Evolutionary conservation across 768 basidiomycete species (phyloP), one percentile per base, ranked within the genome.

Genomic region (Amanita subjunquillea): DNA sequence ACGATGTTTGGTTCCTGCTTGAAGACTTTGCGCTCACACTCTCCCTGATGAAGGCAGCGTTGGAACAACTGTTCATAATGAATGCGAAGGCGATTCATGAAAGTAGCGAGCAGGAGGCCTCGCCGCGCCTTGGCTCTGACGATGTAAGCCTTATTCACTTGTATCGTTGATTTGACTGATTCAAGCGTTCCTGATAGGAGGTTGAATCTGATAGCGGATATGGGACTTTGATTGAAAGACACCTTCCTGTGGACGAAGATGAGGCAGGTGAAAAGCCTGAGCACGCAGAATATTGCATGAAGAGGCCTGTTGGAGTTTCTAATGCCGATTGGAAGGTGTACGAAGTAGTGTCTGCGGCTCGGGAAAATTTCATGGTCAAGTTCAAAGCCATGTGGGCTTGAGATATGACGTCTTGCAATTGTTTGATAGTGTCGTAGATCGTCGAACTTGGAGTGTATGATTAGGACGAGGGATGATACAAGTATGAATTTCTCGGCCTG

Each of bases 381-480:
- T 85, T 76, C 66, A 74, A 64, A 56, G 76, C 72, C 6, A 85
- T 82, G 68, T 83, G 82, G 83, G 82, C 83, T 13, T 69, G 56
- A 53, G 25, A 27, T 9, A 4, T 0, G 1, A 12, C 6, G 5
- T 42, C 8, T 22, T 41, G 41, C 4, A 10, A 40, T 40, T 40
- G 39, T 40, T 17, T 40, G 39, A 40, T 20, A 17, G 7, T n/a
- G 9, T 1, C 7, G 29, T 8, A 30, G 29, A 30, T 8, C 29
- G 9, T 30, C 29, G 29, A 30, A 30, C 9, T 38, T 38, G 37
- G 6, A 15, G 37, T 15, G 25, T 25, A 25, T 25, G 4, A 32
- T 4, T 13, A 34, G 12, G 10, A 34, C 34, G 34, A 34, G 13
- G 34, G 4, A 32, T 30, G 29, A 8, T 27, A 6, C 27, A 27